Evolutionary conservation across 257 asterid genomes (phyloP), one percentile per base, ranked within the genome.

Genomic region (Phtheirospermum japonicum): DNA sequence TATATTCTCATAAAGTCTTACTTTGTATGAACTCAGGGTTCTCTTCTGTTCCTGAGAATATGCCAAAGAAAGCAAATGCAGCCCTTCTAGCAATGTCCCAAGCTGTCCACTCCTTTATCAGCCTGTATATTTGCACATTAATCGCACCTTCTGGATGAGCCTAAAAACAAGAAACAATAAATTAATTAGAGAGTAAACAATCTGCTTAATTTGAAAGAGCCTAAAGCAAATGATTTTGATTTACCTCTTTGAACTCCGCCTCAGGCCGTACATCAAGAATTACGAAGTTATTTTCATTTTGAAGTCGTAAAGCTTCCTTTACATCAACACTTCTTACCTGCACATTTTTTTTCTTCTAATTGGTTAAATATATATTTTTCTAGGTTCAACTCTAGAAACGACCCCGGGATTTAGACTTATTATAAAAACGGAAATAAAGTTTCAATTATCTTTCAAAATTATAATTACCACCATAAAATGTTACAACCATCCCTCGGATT

Each of bases 21-120:
- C 98, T 70, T 61, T 72, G 79, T 53, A 89, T 40, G 62, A 92
- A 88, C 50, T 88, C 95, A 23, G 98, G 98, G 60, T 91, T 91
- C 79, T 91, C 98, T 78, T 91, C 98, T 60, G 98, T 88, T 73
- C 97, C 97, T 46, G 83, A 70, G 68, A 92, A 84, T 64, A 88
- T 88, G 54, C 98, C 98, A 40, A 88, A 88, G 76, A 92, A 92
- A 7, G 98, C 98, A 71, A 88, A 92, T 31, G 98, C 98, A 58
- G 81, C 95, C 45, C 98, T 76, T 72, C 98, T 79, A 17, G 97
- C 90, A 63, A 92, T 92, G 77, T 92, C 98, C 97, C 98, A 92
- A 8, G 98, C 93, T 12, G 97, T 89, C 98, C 98, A 92, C 69
- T 92, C 98, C 83, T 92, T 92, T 71, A 92, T 92, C 46, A 92